Evolutionary conservation across 129 eudicot species (phyloP).

Genomic region (Lactuca sativa): DNA sequence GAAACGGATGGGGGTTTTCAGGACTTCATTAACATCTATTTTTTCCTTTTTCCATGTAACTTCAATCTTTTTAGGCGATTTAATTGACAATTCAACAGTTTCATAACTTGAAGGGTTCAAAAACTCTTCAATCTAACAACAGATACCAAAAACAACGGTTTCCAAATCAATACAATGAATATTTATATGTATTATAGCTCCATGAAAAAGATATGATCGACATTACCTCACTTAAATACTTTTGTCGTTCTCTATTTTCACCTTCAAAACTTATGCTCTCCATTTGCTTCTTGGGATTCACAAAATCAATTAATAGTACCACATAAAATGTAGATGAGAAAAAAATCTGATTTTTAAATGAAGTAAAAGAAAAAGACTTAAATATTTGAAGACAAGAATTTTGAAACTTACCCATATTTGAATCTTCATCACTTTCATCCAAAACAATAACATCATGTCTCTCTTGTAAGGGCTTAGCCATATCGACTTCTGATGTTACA

Average conservation of each 20-base stretch:
- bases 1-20: constrained; percentile 35
- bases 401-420: background rate
- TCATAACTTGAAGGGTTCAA: constrained; percentile 14
- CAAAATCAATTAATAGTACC: constrained; percentile 9
- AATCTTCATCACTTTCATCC: constrained; percentile 9
- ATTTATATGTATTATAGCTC: too few relatives aligned
- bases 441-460: constrained; percentile 21
- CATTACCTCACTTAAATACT: background rate
- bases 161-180: background rate
- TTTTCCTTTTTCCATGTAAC: constrained; percentile 18
- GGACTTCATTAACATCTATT: constrained; percentile 22
- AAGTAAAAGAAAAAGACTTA: too few relatives aligned
- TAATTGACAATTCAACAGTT: constrained; percentile 38
- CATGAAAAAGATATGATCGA: too few relatives aligned
- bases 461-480: background rate
- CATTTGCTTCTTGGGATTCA: constrained; percentile 3
- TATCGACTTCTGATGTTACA: background rate
- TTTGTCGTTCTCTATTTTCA: constrained; percentile 6
- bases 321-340: too few relatives aligned
- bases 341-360: too few relatives aligned
- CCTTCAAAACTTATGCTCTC: background rate
- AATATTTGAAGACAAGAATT: background rate
- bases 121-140: constrained; percentile 54
- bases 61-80: constrained; percentile 42
- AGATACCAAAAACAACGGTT: background rate